phyloP scores from a whole-genome alignment of 139 green algal genomes.

The Closterium sp. region DNA sequence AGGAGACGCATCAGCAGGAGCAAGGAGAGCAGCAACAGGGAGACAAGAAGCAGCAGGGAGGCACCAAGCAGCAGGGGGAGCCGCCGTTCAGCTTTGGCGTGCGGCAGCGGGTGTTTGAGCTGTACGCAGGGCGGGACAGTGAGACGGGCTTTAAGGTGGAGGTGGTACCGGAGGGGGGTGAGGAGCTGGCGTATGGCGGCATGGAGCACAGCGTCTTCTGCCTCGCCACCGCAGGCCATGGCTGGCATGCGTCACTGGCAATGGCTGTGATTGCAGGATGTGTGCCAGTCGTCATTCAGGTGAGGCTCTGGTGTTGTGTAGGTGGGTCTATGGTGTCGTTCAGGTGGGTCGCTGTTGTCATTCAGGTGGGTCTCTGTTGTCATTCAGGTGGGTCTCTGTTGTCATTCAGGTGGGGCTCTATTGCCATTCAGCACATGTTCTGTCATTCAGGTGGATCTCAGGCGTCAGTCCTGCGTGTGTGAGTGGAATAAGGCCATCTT shows the following conservation, averaged over 20 bases:
- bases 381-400: background rate
- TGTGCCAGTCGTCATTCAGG: conserved; percentile 55
- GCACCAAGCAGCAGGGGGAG: background rate
- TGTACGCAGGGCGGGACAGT: conserved; percentile 22
- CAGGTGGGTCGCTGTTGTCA: background rate
- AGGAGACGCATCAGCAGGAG: background rate
- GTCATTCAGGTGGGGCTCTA: background rate
- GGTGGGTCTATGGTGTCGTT: background rate
- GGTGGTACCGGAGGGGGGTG: background rate
- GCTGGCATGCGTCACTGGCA: conserved; percentile 20
- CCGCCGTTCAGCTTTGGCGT: conserved; percentile 48
- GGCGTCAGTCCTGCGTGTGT: background rate
- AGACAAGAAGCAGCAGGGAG: too few species aligned
- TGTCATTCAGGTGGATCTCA: background rate
- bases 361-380: background rate
- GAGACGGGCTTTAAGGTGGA: conserved; percentile 7
- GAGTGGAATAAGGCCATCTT: too few species aligned
- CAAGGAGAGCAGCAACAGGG: background rate
- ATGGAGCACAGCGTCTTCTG: conserved; percentile 47
- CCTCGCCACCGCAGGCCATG: conserved; percentile 39
- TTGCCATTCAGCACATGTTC: background rate
- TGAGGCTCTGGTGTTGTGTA: background rate
- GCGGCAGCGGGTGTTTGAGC: conserved; percentile 50
- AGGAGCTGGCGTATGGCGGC: background rate
- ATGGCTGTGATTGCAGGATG: conserved; percentile 37